Base-by-base conservation (phyloP, 345 rosid species). In the Geranium rotundifolium region DNA sequence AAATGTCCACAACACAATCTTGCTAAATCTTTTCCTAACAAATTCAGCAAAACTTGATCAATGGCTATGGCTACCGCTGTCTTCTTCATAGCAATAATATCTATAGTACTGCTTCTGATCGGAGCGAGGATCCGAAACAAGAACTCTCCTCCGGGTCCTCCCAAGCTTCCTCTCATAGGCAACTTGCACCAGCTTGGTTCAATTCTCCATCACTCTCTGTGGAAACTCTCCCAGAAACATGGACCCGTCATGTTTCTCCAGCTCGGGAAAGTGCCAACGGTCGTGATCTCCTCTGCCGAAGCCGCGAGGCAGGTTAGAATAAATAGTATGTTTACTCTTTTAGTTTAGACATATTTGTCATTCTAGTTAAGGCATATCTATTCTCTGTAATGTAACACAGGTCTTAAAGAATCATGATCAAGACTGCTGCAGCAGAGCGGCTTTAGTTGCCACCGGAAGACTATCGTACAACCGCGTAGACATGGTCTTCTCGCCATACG, bases 381-480 rank as follows among this genome's bases (percentile, higher is more conserved):
- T 23, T 23, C 27, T 23, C 27, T 23, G 27, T 2, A 23, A 23
- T 23, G 2, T 23, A 23, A 23, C 27, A 23, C 27, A 65, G 17
- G 63, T 74, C 56, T 65, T 76, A 17, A 69, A 56, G 46, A 27
- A 39, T 18, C 71, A 79, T 29, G 76, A 79, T 50, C 67, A 66
- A 19, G 63, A 65, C 3, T 37, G 60, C 20, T 73, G 69, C 27
- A 46, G 65, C 59, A 54, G 77, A 16, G 75, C 75, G 12, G 7
- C 2, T 20, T 57, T 60, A 16, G n/a, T 20, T 30, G 75, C 79
- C 7, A 4, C 67, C 29, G 59, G 65, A 57, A 75, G 65, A 29
- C 75, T 76, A 27, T 73, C 85, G 14, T 69, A 74, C 64, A 74
- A 76, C 37, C 41, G 41, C 50, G 30, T 34, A 5, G 85, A 81